These are phyloP conservation scores for Mycena vulgaris DNA, from an alignment of 768 basidiomycete genomes.

Conservation along the genomic window DNA sequence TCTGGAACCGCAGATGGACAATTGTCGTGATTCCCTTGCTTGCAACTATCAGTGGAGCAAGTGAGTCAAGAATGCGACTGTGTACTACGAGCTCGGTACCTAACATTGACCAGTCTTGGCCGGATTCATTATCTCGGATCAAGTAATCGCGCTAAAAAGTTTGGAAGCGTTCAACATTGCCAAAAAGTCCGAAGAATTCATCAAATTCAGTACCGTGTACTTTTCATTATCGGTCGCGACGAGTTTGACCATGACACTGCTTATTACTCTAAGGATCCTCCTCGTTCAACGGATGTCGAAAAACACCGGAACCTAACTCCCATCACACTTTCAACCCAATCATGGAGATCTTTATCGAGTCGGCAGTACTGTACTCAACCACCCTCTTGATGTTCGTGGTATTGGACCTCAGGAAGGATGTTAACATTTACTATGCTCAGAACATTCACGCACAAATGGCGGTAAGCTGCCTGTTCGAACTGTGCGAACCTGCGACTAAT, in stretches of 20 bases:
- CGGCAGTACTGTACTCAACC: constrained; percentile 17
- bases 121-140: constrained; percentile 11
- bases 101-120: constrained; percentile 13
- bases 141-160: constrained; percentile 4
- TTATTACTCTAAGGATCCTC: constrained; percentile 17
- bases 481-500: background rate
- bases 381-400: constrained; percentile 20
- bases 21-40: constrained; percentile 16
- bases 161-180: constrained; percentile 12
- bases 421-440: constrained; percentile 22
- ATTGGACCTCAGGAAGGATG: constrained; percentile 11
- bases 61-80: background rate
- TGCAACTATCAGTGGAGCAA: constrained; percentile 1
- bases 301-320: background rate
- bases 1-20: constrained; percentile 24
- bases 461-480: background rate
- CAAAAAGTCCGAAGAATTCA: constrained; percentile 18
- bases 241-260: constrained; percentile 15
- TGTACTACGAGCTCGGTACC: no score
- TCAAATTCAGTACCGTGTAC: constrained; percentile 21
- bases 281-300: constrained; percentile 10
- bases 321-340: constrained; percentile 10
- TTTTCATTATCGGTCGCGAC: constrained; percentile 29
- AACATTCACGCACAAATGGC: constrained; percentile 28
- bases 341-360: constrained; percentile 27